Evolutionary conservation across 768 basidiomycete species (phyloP), one percentile per base, ranked within the genome.

Genomic region (Cubamyces lactineus): DNA sequence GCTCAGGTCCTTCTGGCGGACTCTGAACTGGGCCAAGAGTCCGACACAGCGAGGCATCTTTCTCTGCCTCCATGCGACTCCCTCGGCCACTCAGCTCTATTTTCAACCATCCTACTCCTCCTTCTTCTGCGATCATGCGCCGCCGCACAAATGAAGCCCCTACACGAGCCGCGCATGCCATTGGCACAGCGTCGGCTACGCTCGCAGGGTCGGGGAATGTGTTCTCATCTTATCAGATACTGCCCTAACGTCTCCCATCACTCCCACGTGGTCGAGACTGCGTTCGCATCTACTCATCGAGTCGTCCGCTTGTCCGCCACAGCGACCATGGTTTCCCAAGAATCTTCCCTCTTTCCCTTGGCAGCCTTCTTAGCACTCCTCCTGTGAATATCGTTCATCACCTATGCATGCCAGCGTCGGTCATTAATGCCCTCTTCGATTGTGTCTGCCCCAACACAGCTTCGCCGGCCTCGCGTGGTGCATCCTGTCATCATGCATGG

Each of bases 401-500:
- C 12, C 17, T 28, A 47, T 47, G 5, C 21, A 39, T 60, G 21
- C 28, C 34, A 40, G n/a, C 13, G 39, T 39, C 19, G 1, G 19
- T 15, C 26, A 13, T 19, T 34, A 15, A 40, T 40, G 38, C 12
- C 41, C 24, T 42, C 41, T 52, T 56, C 6, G 17, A 51, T 39
- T 24, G 23, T 43, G 48, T 60, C 61, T 57, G 7, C 19, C 49
- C 38, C 23, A 17, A n/a, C 47, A 24, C 67, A 86, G 84, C 41
- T 70, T 81, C 41, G 78, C 81, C 16, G 76, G 81, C 28, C 68
- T 88, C 7, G 79, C 80, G 43, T 88, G 88, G 85, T 90, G 88
- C 68, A 72, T 88, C 61, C 72, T 89, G 52, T 87, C 86, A 38
- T 88, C 87, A 7, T 88, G 88, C 74, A 71, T 89, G 60, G 88